Percentiles rank a stretch among this genome's conserved stretches.
These are phyloP conservation scores for Postia placenta DNA, from an alignment of 768 basidiomycete genomes.

Conservation along the genomic window DNA sequence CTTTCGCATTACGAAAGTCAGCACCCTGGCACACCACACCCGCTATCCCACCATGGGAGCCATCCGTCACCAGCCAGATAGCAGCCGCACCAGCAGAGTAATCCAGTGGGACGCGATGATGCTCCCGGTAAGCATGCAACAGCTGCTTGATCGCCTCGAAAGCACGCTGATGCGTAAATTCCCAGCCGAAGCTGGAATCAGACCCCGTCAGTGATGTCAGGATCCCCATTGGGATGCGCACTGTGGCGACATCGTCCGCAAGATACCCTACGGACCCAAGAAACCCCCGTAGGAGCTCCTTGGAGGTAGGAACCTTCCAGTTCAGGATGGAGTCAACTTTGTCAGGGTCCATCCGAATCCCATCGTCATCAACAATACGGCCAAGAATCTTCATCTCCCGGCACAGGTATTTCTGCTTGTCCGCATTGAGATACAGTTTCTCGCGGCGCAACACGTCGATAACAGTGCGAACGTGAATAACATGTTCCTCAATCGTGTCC, in stretches of 20 bases:
- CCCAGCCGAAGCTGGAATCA: conserved; percentile 6
- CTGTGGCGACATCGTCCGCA: neutral
- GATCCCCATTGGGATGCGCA: conserved; percentile 23
- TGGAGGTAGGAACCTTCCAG: neutral
- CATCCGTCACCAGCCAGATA: neutral
- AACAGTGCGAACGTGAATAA: conserved; percentile 25
- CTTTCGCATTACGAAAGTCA: neutral
- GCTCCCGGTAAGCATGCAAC: neutral
- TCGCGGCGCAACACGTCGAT: conserved; percentile 23
- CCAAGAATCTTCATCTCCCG: conserved; percentile 31
- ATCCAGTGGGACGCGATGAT: conserved; percentile 7
- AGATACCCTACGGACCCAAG: neutral
- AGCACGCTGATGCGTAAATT: conserved; percentile 8
- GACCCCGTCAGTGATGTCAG: conserved; percentile 13
- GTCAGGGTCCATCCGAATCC: conserved; percentile 30
- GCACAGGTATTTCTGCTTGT: conserved; percentile 30
- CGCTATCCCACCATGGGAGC: neutral
- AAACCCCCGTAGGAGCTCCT: neutral
- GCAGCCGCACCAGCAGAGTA: conserved; percentile 1
- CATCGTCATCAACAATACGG: conserved; percentile 32
- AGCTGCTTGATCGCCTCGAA: neutral
- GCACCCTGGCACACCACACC: neutral
- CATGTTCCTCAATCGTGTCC: conserved; percentile 31
- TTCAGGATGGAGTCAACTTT: conserved; percentile 22
- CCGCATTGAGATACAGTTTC: conserved; percentile 26